Base-by-base conservation (phyloP, 352 stramenopile species). In the Phytopythium kandeliae region DNA sequence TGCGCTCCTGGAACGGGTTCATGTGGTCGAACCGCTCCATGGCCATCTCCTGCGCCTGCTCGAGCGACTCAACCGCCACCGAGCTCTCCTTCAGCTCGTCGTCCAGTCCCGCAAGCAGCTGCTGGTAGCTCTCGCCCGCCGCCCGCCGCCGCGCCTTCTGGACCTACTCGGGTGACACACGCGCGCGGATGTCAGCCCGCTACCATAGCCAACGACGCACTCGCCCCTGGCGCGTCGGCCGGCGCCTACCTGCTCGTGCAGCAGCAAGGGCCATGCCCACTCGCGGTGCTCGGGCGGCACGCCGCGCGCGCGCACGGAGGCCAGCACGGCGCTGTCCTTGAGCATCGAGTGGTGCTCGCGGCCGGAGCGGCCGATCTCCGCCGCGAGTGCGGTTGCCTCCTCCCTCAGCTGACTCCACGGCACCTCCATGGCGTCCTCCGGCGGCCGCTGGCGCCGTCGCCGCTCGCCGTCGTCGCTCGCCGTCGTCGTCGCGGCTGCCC, bases 1-100 rank as follows among this genome's bases (percentile, higher is more conserved):
- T 91, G 71, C 76, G 75, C 50, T 91, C 80, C 58, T 91, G 77
- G 62, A 91, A 88, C 34, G 75, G 80, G 43, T 88, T 89, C 34
- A 91, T 50, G 51, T 91, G 80, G 38, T 74, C 70, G 46, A 91
- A 91, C 28, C 73, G 67, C 63, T 91, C 77, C 71, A 91, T 86
- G 4, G 80, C 80, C 43, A 83, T 68, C 51, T 91, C 80, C 58
- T 89, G 80, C 25, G 80, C 80, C 57, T 86, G 71, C 26, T 86
- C 65, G 21, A 87, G 50, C 1, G 72, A 71, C 21, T 54, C 24
- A 22, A 66, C 56, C 19, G 52, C 33, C 35, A 66, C 54, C n/a
- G 54, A 30, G 35, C 54, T 60, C 45, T 76, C 71, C 24, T 70
- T 57, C 8, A 61, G 34, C 13, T 65, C 60, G 25, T 73, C 62